Evolutionary conservation across 331 rosid genomes (phyloP).

Genomic region (Cydonia oblonga): DNA sequence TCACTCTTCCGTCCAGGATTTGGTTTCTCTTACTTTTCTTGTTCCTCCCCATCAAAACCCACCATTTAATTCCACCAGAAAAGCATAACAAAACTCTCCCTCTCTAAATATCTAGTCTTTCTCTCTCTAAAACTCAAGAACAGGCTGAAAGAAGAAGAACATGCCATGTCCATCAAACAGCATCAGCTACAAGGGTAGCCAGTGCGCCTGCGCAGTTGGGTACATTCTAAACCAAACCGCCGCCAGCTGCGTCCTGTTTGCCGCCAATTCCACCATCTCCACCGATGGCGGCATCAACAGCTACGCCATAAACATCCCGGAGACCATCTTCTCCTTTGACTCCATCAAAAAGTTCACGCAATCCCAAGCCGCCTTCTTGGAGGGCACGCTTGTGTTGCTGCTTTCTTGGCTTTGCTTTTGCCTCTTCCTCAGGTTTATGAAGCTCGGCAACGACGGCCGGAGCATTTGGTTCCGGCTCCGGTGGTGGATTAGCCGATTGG

Average conservation of each 20-base stretch:
- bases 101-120: neutral
- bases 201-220: constrained; percentile 78
- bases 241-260: constrained; percentile 40
- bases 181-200: constrained; percentile 48
- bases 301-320: constrained; percentile 45
- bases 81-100: neutral
- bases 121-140: neutral
- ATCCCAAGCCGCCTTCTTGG: constrained; percentile 93
- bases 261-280: constrained; percentile 28
- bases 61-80: neutral
- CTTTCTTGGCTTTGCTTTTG: constrained; percentile 70
- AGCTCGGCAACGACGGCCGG: constrained; percentile 51
- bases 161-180: constrained; percentile 73
- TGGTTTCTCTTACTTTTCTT: neutral
- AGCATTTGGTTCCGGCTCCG: constrained; percentile 66
- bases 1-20: too few relatives aligned
- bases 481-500: constrained; percentile 84
- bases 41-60: neutral
- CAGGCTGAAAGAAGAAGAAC: neutral
- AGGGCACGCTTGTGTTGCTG: constrained; percentile 64
- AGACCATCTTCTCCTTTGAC: constrained; percentile 53
- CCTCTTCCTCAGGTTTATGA: constrained; percentile 47
- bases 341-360: constrained; percentile 76
- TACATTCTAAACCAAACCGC: constrained; percentile 24
- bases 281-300: constrained; percentile 38